Conservation (phyloP, 2,329 filamentous ascomycete species). For the Tolypocladium cylindrosporum region DNA sequence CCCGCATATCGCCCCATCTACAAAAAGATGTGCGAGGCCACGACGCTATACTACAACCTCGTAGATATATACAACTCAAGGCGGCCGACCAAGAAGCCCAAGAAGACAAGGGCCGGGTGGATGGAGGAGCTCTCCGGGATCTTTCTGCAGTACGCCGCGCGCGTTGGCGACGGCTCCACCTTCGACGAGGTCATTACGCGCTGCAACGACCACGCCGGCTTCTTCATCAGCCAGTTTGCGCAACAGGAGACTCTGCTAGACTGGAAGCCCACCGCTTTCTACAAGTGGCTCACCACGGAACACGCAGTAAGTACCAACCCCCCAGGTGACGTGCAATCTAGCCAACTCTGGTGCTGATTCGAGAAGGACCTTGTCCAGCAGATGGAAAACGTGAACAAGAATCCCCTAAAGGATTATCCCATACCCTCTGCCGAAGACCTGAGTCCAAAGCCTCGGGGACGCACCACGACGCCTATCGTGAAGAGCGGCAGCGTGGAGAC, state of each 20-base stretch:
- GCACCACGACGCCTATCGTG: constrained; percentile 1
- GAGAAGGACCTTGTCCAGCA: constrained; percentile 16
- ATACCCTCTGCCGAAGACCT: constrained; percentile 9
- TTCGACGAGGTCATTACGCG: constrained; percentile 36
- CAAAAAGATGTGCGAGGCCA: constrained; percentile 51
- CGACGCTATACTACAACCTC: constrained; percentile 53
- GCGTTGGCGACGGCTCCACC: constrained; percentile 41
- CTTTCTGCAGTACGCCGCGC: constrained; percentile 36
- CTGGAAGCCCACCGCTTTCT: constrained; percentile 37
- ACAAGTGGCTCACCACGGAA: constrained; percentile 34
- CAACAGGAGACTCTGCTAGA: constrained; percentile 25
- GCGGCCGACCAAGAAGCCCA: constrained; percentile 17
- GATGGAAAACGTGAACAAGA: constrained; percentile 10
- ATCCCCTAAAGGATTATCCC: constrained; percentile 8
- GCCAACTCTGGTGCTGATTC: background rate
- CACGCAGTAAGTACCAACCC: constrained; percentile 25
- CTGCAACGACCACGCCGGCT: constrained; percentile 37
- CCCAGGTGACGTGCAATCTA: background rate
- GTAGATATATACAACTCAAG: constrained; percentile 41
- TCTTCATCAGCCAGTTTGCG: constrained; percentile 41
- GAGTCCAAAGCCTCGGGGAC: constrained; percentile 6
- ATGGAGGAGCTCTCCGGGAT: constrained; percentile 17
- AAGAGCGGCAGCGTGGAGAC: constrained; percentile 8
- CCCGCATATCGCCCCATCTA: constrained; percentile 45
- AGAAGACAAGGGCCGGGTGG: constrained; percentile 18